A percentile compares a stretch with the other conserved stretches of the same genome.
These are phyloP conservation scores for Phaeotremella fagi DNA, from an alignment of 768 basidiomycete species.

Conservation along the genomic window DNA sequence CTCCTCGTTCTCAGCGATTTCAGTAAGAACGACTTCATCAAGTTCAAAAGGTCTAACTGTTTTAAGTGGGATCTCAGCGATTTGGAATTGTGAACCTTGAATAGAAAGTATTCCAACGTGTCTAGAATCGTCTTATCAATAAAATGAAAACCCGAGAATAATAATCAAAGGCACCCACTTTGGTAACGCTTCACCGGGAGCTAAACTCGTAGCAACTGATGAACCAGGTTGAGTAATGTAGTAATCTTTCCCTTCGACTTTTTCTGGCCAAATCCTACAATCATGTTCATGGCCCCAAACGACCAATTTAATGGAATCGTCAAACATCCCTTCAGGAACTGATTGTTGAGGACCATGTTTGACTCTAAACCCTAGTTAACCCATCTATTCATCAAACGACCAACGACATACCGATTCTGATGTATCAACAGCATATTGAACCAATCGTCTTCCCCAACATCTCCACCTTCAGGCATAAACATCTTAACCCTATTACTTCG, in stretches of 20 bases:
- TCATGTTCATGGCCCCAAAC: conserved; percentile 99
- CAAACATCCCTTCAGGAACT: conserved; percentile 95
- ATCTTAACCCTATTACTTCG: conserved; percentile 88
- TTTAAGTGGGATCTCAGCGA: conserved; percentile 78
- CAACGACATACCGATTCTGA: conserved; percentile 74
- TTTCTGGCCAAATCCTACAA: conserved; percentile 83
- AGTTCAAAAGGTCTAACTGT: conserved; percentile 93
- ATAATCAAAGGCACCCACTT: conserved; percentile 58
- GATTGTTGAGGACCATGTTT: conserved; percentile 90
- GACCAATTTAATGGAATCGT: conserved; percentile 86
- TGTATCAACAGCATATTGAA: conserved; percentile 91
- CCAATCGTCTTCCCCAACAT: conserved; percentile 64
- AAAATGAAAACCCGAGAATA: not conserved
- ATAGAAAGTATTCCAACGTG: conserved; percentile 87
- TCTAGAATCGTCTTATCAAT: conserved; percentile 50
- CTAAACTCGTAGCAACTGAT: conserved; percentile 86
- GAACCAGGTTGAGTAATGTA: conserved; percentile 92
- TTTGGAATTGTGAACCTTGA: conserved; percentile 77
- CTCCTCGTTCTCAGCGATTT: conserved; percentile 69
- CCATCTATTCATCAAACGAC: not conserved
- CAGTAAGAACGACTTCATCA: conserved; percentile 69
- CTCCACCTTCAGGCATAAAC: conserved; percentile 84
- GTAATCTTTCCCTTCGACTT: conserved; percentile 86
- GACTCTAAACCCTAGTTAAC: conserved; percentile 56
- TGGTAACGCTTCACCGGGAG: conserved; percentile 84